These are phyloP conservation scores for Diddensiella santjacobensis DNA, from an alignment of 805 yeast genomes.

Conservation along the genomic window DNA sequence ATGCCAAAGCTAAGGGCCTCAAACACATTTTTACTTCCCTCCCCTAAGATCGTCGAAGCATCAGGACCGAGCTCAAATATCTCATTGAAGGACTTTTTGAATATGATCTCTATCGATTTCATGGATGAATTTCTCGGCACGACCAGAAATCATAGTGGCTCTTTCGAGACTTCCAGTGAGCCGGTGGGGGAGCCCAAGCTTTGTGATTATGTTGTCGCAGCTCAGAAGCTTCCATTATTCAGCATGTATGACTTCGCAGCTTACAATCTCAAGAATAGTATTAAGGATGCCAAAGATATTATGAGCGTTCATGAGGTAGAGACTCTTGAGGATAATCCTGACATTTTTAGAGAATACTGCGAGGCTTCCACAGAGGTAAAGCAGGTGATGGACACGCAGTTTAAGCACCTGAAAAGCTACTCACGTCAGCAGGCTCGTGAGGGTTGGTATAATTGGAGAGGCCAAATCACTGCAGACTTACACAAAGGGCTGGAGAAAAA, in stretches of 20 bases:
- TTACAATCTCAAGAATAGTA: slow-evolving; percentile 49
- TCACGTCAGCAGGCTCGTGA: slow-evolving; percentile 51
- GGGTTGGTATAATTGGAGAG: slow-evolving; percentile 63
- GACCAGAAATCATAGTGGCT: slow-evolving; percentile 17
- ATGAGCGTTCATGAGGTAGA: slow-evolving; percentile 49
- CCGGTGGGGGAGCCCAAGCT: slow-evolving; percentile 21
- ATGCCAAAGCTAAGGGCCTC: neutral
- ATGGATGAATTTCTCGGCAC: slow-evolving; percentile 27
- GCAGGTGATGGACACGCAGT: slow-evolving; percentile 43
- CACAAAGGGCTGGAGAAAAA: slow-evolving; percentile 30
- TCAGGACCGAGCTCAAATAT: slow-evolving; percentile 16
- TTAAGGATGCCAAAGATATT: slow-evolving; percentile 45
- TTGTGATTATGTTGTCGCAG: slow-evolving; percentile 39
- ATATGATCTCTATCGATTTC: slow-evolving; percentile 29
- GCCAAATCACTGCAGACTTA: slow-evolving; percentile 47
- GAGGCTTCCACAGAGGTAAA: slow-evolving; percentile 38
- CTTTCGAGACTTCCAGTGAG: slow-evolving; percentile 22
- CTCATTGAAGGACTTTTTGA: slow-evolving; percentile 27
- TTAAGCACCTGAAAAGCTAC: slow-evolving; percentile 47
- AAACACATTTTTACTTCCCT: neutral
- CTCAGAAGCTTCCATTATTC: slow-evolving; percentile 41
- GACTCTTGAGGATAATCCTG: slow-evolving; percentile 45
- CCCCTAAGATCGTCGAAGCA: neutral
- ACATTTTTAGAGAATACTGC: slow-evolving; percentile 47
- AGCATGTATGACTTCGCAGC: slow-evolving; percentile 53